Percentiles rank a stretch among this genome's conserved stretches.
These are phyloP conservation scores for Euryodendron excelsum DNA, from an alignment of 148 eudicot genomes.

Conservation along the genomic window DNA sequence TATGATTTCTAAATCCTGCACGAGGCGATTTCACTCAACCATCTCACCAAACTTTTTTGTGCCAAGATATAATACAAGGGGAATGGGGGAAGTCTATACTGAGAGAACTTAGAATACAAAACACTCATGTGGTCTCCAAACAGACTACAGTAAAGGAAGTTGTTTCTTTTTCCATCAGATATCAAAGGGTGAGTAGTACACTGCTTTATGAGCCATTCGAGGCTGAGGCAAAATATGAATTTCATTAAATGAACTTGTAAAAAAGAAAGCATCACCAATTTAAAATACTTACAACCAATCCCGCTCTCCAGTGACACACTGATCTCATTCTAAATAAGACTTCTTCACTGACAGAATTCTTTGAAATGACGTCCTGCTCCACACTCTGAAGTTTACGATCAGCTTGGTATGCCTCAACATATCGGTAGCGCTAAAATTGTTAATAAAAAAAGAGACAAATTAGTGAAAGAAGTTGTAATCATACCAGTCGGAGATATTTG, in stretches of 20 bases:
- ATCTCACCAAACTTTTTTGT: no score
- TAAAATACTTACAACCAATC: constrained; percentile 78
- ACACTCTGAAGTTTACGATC: constrained; percentile 58
- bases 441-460: not conserved
- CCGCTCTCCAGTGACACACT: constrained; percentile 75
- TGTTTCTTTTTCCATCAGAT: not conserved
- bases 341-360: constrained; percentile 42
- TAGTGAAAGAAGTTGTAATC: not conserved
- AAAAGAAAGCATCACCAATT: not conserved
- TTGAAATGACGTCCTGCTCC: constrained; percentile 71
- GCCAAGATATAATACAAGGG: no score
- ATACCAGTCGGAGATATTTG: not conserved
- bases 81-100: not conserved
- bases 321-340: constrained; percentile 48
- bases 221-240: not conserved
- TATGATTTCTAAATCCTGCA: not conserved
- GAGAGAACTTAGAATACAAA: not conserved
- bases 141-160: not conserved
- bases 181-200: not conserved
- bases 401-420: constrained; percentile 78
- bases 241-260: not conserved
- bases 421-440: constrained; percentile 72
- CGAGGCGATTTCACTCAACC: not conserved
- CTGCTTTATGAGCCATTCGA: constrained; percentile 21
- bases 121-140: not conserved